These are phyloP conservation scores for Dysphania ambrosioides DNA, from an alignment of 148 eudicot species.

Conservation along the genomic window DNA sequence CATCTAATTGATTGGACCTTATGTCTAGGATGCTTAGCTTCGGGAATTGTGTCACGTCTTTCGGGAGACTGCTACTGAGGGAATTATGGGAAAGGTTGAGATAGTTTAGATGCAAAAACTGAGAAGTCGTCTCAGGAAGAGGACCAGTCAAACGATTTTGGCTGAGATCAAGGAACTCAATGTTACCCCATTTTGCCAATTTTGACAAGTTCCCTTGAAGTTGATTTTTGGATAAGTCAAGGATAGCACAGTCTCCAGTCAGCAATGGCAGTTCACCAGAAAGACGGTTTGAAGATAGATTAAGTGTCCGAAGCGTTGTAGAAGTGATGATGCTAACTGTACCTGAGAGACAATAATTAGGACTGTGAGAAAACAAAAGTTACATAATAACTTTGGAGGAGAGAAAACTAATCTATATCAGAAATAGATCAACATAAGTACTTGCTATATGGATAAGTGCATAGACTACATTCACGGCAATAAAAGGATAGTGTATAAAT, in stretches of 20 bases:
- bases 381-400: too few species aligned
- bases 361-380: constrained; percentile 12
- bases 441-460: background rate
- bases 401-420: background rate
- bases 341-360: constrained; percentile 51
- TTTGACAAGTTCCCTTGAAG: constrained; percentile 71
- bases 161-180: constrained; percentile 89
- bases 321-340: constrained; percentile 76
- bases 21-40: constrained; percentile 76
- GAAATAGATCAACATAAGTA: background rate
- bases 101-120: constrained; percentile 73
- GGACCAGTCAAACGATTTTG: constrained; percentile 74
- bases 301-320: constrained; percentile 64
- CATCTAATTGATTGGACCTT: constrained; percentile 71
- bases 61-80: constrained; percentile 63
- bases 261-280: constrained; percentile 88
- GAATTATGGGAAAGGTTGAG: constrained; percentile 83
- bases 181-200: constrained; percentile 72
- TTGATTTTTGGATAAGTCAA: constrained; percentile 78
- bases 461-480: background rate
- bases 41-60: constrained; percentile 60
- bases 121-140: constrained; percentile 64
- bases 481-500: background rate
- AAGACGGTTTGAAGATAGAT: constrained; percentile 81
- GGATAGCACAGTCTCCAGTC: constrained; percentile 71